phyloP scores from a whole-genome alignment of 148 eudicot species.

The Spergularia bocconei region DNA sequence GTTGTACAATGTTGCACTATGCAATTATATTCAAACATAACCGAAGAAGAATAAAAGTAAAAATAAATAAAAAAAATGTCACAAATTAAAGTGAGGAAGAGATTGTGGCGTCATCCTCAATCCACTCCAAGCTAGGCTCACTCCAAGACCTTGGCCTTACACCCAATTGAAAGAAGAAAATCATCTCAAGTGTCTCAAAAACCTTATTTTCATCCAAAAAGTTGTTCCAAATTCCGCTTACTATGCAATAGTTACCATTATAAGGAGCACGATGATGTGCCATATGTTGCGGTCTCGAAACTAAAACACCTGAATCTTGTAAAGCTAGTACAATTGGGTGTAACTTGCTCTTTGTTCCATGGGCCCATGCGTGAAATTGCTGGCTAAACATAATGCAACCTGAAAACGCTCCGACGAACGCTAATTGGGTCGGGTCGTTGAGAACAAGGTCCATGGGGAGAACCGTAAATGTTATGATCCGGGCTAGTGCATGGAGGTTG shows the following conservation, averaged over 20 bases:
- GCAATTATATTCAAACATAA: too few species aligned
- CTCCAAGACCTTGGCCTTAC: constrained; percentile 83
- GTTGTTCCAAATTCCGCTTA: constrained; percentile 80
- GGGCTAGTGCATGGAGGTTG: constrained; percentile 60
- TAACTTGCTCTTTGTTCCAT: constrained; percentile 66
- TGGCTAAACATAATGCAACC: constrained; percentile 93
- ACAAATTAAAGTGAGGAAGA: constrained; percentile 3
- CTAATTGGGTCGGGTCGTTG: constrained; percentile 46
- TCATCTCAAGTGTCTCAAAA: constrained; percentile 70
- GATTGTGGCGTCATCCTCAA: constrained; percentile 34
- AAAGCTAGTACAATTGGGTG: constrained; percentile 56
- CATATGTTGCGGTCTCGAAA: constrained; percentile 60
- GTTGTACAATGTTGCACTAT: too few species aligned
- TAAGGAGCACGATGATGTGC: constrained; percentile 76
- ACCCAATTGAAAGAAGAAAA: constrained; percentile 63
- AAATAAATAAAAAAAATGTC: too few species aligned
- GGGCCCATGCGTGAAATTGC: constrained; percentile 94
- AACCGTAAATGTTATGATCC: constrained; percentile 43
- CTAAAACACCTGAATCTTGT: constrained; percentile 66
- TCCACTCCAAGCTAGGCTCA: constrained; percentile 70
- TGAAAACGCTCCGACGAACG: constrained; percentile 51
- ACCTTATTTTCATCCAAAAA: constrained; percentile 59
- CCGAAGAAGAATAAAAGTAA: too few species aligned
- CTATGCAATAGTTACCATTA: constrained; percentile 84
- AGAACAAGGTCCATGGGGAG: constrained; percentile 48